These are phyloP conservation scores for Solanum hybrid DNA, from an alignment of 305 asterid species.

Conservation along the genomic window DNA sequence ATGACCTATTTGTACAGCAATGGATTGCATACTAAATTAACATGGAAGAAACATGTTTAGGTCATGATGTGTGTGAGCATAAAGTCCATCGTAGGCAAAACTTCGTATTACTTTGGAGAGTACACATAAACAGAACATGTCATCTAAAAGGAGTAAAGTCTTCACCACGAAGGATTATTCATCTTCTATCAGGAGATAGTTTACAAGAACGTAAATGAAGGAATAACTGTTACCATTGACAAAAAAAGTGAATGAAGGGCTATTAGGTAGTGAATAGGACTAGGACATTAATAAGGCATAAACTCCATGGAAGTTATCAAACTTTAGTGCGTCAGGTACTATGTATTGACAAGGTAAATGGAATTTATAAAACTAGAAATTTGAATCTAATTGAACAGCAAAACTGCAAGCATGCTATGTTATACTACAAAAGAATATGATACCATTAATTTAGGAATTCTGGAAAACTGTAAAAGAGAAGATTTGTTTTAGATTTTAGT, in stretches of 20 bases:
- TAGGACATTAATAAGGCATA: not conserved
- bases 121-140: not conserved
- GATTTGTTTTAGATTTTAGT: not conserved
- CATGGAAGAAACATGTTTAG: not conserved
- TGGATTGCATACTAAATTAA: not conserved
- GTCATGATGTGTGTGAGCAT: not conserved
- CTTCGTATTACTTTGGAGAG: not conserved
- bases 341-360: not conserved
- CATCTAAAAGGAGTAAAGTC: not conserved
- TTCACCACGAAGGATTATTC: not conserved
- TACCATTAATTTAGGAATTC: not conserved
- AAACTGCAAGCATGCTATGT: slow-evolving; percentile 1
- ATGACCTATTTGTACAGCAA: not conserved
- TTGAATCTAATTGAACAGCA: not conserved
- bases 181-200: not conserved
- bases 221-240: not conserved
- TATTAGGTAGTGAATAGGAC: not conserved
- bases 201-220: not conserved
- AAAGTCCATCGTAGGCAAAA: not conserved
- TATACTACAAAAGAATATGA: not conserved
- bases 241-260: not conserved
- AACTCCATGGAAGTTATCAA: not conserved
- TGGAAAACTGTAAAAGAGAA: not conserved
- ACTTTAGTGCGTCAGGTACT: not conserved
- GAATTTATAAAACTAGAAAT: not conserved